These are phyloP conservation scores for Entomophthora muscae DNA, from an alignment of 371 early-diverging fungal genomes.

Conservation along the genomic window DNA sequence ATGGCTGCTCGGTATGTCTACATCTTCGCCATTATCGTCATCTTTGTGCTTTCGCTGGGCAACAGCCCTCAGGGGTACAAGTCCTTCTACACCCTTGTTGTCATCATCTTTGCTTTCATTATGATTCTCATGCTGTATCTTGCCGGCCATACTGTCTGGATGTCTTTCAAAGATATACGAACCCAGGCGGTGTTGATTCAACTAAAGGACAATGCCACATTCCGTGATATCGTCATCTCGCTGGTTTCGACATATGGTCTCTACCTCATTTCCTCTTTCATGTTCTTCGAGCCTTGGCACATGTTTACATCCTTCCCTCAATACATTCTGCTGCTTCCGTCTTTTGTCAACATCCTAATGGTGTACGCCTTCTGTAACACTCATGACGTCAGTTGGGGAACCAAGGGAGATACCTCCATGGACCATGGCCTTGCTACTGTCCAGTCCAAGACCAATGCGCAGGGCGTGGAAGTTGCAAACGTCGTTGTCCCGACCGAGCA, in stretches of 20 bases:
- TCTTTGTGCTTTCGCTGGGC: conserved; percentile 57
- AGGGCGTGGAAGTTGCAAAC: conserved; percentile 16
- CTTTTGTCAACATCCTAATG: conserved; percentile 68
- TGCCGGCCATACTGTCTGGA: conserved; percentile 16
- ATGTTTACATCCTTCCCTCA: conserved; percentile 77
- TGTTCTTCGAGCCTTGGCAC: conserved; percentile 86
- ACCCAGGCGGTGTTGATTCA: not conserved
- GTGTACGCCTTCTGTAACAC: conserved; percentile 87
- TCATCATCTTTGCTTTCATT: conserved; percentile 51
- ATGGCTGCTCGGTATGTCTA: conserved; percentile 29
- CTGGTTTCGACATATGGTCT: conserved; percentile 66
- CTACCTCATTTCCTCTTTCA: conserved; percentile 47
- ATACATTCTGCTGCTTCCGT: conserved; percentile 68
- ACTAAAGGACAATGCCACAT: conserved; percentile 18
- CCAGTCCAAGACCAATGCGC: conserved; percentile 11
- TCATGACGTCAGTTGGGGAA: conserved; percentile 88
- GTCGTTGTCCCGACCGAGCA: conserved; percentile 21
- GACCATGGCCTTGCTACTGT: conserved; percentile 16
- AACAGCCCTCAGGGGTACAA: conserved; percentile 61
- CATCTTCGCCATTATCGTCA: conserved; percentile 36
- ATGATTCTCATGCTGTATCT: conserved; percentile 57
- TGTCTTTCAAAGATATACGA: not conserved
- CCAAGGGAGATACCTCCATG: conserved; percentile 56
- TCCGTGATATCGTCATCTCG: conserved; percentile 70
- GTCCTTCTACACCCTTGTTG: conserved; percentile 35